Percentiles rank a stretch among this genome's conserved stretches.
phyloP scores from a whole-genome alignment of 2,329 filamentous ascomycete genomes.

The Aspergillus pseudoterreus region DNA sequence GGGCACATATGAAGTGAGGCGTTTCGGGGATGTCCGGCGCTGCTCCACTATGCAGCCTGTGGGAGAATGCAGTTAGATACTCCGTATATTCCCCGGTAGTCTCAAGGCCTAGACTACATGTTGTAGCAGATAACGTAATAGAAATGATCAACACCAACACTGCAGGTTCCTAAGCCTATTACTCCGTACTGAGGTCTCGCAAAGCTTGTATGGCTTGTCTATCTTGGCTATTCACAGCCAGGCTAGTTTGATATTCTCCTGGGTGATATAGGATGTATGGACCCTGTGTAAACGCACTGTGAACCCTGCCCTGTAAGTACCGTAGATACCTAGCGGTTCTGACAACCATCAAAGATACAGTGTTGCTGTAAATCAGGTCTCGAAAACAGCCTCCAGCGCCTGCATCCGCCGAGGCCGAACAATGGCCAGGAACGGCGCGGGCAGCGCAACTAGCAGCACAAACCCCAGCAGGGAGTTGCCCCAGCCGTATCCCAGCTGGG shows the following conservation, averaged over 20 bases:
- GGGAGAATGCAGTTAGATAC: too few species aligned
- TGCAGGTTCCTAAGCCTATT: background rate
- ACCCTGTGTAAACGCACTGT: too few species aligned
- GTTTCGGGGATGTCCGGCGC: background rate
- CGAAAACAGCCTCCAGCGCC: background rate
- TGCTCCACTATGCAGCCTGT: background rate
- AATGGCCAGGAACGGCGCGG: conserved; percentile 2
- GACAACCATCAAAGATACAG: background rate
- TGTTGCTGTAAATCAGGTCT: background rate
- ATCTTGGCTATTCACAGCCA: background rate
- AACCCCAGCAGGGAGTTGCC: conserved; percentile 5
- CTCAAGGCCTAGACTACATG: too few species aligned
- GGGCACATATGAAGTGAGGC: background rate
- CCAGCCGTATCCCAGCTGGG: conserved; percentile 5
- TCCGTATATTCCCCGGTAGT: too few species aligned
- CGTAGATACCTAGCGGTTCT: too few species aligned
- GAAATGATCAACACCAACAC: background rate
- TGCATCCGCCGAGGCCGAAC: conserved; percentile 1
- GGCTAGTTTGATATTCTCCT: too few species aligned
- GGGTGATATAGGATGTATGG: too few species aligned
- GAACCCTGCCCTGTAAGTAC: too few species aligned
- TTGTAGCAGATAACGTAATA: too few species aligned
- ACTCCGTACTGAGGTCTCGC: background rate
- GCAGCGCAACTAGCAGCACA: background rate
- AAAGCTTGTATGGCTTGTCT: background rate